phyloP scores from a whole-genome alignment of 305 asterid species.

The Fraxinus nigra region DNA sequence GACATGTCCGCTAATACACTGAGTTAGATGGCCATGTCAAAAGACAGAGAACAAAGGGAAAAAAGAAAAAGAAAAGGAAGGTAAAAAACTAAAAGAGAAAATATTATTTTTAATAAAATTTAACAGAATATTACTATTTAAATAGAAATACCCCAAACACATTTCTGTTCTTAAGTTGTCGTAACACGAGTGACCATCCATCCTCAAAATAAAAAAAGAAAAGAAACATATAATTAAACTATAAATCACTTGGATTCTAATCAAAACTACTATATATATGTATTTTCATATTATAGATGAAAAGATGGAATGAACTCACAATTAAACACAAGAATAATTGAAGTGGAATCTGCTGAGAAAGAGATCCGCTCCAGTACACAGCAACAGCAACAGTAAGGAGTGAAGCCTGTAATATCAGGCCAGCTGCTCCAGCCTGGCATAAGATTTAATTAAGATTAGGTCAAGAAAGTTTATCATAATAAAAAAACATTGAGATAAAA shows the following conservation, averaged over 20 bases:
- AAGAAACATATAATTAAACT: not conserved
- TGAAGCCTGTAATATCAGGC: conserved; percentile 81
- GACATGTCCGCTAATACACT: not conserved
- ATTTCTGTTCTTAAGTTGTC: not conserved
- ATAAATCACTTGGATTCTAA: not conserved
- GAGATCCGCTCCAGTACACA: conserved; percentile 76
- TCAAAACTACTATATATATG: not conserved
- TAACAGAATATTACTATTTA: not conserved
- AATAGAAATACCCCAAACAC: not conserved
- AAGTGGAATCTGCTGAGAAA: conserved; percentile 64
- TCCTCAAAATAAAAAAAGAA: not conserved
- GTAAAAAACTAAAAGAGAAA: not conserved
- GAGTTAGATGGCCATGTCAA: not conserved
- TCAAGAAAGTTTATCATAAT: conserved; percentile 7
- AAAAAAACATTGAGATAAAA: conserved; percentile 3
- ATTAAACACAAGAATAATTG: conserved; percentile 68
- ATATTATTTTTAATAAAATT: not conserved
- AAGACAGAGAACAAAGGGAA: not conserved
- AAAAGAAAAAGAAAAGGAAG: not conserved
- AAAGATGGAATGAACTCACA: conserved; percentile 52
- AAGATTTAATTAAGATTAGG: conserved; percentile 23
- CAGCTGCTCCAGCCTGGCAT: conserved; percentile 94
- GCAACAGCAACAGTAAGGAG: conserved; percentile 77
- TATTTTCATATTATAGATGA: conserved; percentile 1
- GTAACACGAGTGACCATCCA: not conserved